A percentile compares a stretch with the other conserved stretches of the same genome.
Evolutionary conservation across 2,329 filamentous ascomycete species (phyloP).

Genomic region (Penicillium sp.): DNA sequence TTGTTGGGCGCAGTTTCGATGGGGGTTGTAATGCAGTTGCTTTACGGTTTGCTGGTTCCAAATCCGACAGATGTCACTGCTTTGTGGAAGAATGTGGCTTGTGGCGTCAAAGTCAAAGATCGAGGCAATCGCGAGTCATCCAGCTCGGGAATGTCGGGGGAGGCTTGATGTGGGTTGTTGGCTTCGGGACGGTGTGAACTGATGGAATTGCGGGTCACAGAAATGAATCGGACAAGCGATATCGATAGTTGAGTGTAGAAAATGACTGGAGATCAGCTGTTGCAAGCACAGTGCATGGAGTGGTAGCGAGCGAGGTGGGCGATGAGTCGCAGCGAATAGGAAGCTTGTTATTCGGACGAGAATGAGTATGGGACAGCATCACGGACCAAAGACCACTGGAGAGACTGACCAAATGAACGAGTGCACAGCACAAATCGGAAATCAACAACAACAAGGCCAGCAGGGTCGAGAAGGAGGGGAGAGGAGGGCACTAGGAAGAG

Average conservation of each 20-base stretch:
- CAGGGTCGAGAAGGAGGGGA: background rate
- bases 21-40: background rate
- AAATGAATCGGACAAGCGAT: constrained; percentile 1
- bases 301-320: constrained; percentile 15
- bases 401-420: constrained; percentile 18
- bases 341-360: constrained; percentile 9
- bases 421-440: constrained; percentile 30
- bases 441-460: constrained; percentile 8
- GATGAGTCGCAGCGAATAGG: constrained; percentile 20
- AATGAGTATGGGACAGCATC: background rate
- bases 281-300: background rate
- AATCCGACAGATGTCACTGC: constrained; percentile 1
- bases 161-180: background rate
- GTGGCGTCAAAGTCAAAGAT: constrained; percentile 2
- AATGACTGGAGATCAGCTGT: background rate
- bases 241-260: background rate
- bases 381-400: background rate
- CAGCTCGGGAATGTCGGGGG: constrained; percentile 8
- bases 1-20: background rate
- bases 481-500: constrained; percentile 3
- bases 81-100: background rate
- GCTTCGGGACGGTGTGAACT: background rate
- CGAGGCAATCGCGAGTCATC: constrained; percentile 6
- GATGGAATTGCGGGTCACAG: constrained; percentile 2
- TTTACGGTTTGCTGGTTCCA: background rate